phyloP scores from a whole-genome alignment of 306 rosid species.

The Psophocarpus tetragonolobus region DNA sequence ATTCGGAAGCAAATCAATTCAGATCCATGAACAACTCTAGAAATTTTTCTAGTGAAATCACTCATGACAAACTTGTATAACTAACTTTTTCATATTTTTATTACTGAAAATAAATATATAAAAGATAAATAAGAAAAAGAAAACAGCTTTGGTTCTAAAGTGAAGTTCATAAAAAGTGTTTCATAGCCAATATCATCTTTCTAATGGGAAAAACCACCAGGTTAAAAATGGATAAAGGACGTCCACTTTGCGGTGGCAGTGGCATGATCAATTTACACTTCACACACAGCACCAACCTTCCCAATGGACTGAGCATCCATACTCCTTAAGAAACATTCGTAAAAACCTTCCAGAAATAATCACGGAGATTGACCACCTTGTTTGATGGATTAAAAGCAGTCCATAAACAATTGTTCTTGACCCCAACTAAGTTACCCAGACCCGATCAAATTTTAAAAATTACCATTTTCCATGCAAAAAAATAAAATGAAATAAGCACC shows the following conservation, averaged over 20 bases:
- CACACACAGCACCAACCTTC: constrained; percentile 3
- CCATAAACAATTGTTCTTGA: not conserved
- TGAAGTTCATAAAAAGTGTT: not conserved
- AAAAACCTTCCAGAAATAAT: not conserved
- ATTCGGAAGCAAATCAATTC: too few relatives aligned
- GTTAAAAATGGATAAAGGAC: not conserved
- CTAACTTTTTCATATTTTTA: not conserved
- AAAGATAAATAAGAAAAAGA: not conserved
- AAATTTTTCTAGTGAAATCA: not conserved
- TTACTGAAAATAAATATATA: not conserved
- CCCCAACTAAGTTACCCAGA: not conserved
- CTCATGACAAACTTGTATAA: not conserved
- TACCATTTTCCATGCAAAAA: not conserved
- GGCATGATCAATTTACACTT: not conserved
- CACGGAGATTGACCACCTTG: not conserved
- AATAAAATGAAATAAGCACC: too few relatives aligned
- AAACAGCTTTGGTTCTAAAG: not conserved
- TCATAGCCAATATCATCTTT: not conserved
- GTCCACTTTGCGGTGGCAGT: not conserved
- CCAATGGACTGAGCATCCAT: not conserved
- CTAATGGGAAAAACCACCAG: not conserved
- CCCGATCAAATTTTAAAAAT: not conserved
- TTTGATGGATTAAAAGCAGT: not conserved
- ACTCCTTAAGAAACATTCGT: not conserved
- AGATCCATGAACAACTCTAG: too few relatives aligned